Percentiles rank a stretch among this genome's conserved stretches.
phyloP scores from a whole-genome alignment of 192 early-diverging fungal species.

The Ambispora gerdemannii region DNA sequence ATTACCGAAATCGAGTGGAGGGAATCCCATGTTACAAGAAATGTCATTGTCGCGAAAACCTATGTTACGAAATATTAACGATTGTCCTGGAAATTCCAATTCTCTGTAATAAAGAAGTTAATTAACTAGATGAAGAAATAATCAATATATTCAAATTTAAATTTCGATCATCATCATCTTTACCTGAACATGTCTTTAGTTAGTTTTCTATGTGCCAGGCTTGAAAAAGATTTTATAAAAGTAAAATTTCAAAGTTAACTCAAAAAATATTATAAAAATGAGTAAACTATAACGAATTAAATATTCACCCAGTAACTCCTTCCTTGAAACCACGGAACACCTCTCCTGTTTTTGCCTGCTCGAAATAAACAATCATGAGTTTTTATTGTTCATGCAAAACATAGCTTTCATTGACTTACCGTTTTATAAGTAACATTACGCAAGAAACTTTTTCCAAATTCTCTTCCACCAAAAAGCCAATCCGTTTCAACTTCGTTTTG shows the following conservation, averaged over 20 bases:
- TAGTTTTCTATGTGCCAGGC: not conserved
- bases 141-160: too few relatives aligned
- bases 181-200: too few relatives aligned
- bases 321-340: conserved; percentile 14
- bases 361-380: not conserved
- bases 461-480: conserved; percentile 23
- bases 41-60: too few relatives aligned
- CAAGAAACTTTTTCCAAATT: conserved; percentile 33
- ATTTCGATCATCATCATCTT: too few relatives aligned
- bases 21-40: too few relatives aligned
- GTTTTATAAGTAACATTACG: conserved; percentile 32
- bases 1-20: too few relatives aligned
- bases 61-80: too few relatives aligned
- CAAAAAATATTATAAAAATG: not conserved
- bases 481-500: conserved; percentile 17
- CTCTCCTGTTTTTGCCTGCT: conserved; percentile 28
- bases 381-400: not conserved
- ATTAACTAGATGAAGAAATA: too few relatives aligned
- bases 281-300: not conserved
- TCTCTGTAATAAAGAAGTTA: too few relatives aligned
- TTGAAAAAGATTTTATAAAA: conserved; percentile 18
- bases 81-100: too few relatives aligned
- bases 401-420: not conserved
- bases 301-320: conserved; percentile 21
- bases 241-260: too few relatives aligned